These are phyloP conservation scores for Rhizophora apiculata DNA, from an alignment of 345 rosid genomes.

Conservation along the genomic window DNA sequence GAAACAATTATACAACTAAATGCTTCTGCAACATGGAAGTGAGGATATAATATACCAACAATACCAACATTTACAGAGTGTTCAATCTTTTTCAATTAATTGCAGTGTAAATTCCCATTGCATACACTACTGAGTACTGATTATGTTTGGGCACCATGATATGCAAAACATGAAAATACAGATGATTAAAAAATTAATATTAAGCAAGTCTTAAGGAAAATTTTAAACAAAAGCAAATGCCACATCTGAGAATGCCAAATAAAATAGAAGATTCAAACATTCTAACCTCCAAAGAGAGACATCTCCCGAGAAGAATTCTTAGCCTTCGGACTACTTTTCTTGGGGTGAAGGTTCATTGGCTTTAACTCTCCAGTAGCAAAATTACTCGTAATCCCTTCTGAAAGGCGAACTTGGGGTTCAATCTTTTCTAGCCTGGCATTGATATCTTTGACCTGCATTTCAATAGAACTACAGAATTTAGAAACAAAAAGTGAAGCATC, in stretches of 20 bases:
- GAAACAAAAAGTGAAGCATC: background rate
- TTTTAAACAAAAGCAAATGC: background rate
- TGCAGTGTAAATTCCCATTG: too few species aligned
- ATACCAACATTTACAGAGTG: too few species aligned
- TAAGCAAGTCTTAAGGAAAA: background rate
- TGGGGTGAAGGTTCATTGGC: constrained; percentile 52
- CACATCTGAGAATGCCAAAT: background rate
- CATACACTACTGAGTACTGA: too few species aligned
- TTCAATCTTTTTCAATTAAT: too few species aligned
- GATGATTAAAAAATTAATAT: too few species aligned
- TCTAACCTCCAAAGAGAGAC: constrained; percentile 88
- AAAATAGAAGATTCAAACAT: constrained; percentile 6
- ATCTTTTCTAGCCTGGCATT: constrained; percentile 93
- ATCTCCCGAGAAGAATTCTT: constrained; percentile 72
- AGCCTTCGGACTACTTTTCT: constrained; percentile 87
- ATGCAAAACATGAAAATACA: too few species aligned
- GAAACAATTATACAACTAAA: background rate
- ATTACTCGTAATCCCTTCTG: constrained; percentile 51
- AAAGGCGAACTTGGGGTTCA: constrained; percentile 66
- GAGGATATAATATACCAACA: background rate
- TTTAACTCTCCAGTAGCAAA: constrained; percentile 59
- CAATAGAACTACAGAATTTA: constrained; percentile 6
- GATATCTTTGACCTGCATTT: constrained; percentile 84
- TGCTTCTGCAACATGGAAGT: constrained; percentile 1
- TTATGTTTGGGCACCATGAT: too few species aligned